Evolutionary conservation across 2,329 filamentous ascomycete species (phyloP), one percentile per base, ranked within the genome.

Genomic region (Scopulariopsis brevicaulis): DNA sequence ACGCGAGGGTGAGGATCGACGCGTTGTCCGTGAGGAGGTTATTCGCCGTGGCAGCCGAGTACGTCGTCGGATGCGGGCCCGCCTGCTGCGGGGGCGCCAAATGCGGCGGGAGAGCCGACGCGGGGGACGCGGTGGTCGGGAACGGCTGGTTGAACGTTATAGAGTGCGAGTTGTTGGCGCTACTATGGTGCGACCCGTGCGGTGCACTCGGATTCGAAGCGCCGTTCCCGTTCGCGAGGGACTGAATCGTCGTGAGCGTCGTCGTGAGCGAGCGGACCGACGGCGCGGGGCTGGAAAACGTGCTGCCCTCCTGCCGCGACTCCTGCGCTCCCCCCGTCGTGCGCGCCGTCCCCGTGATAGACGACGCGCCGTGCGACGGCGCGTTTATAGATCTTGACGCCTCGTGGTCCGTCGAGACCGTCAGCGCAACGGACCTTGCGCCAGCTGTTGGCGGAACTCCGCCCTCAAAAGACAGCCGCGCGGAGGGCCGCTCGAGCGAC

Each of bases 181-280:
- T 74, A 53, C 74, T 66, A 58, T 55, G 60, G 15, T 61, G 60
- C 51, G 60, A 65, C 65, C 57, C 59, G 68, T 74, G 59, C 71
- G 74, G 65, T 73, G 75, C 63, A 73, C 76, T 63, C 59, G 63
- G 64, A 60, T 66, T 68, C 35, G 61, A 63, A 57, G 66, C 70
- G 58, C 67, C 66, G 55, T 67, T 71, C 22, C 77, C 77, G 4
- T 83, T 82, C 3, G 83, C 81, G 61, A 83, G 77, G 1, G 89
- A 93, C 66, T 93, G 89, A 60, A 95, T 91, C 0, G 89, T 95
- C 0, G 90, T 94, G 58, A 95, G 76, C 1, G 89, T 94, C 0
- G 89, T 94, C 1, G 89, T 89, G 57, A 95, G 76, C 2, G 89
- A 93, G 61, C 85, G 86, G 54, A 90, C 84, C 8, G 89, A 93